These are phyloP conservation scores for Fusarium sp. DNA, from an alignment of 2,329 filamentous ascomycete genomes.

Conservation along the genomic window DNA sequence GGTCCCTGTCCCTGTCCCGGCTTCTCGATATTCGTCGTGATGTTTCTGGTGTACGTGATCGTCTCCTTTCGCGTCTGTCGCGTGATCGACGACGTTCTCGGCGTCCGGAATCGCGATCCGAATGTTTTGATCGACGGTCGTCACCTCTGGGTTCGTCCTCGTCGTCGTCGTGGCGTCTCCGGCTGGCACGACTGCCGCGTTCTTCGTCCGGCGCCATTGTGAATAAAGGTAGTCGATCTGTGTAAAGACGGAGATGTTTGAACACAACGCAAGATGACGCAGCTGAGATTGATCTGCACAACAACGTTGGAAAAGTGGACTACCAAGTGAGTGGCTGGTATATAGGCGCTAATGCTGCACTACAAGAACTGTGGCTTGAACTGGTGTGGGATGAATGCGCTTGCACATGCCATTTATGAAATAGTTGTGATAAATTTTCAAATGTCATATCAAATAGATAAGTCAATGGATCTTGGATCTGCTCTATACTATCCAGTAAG, in stretches of 20 bases:
- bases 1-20: conserved; percentile 46
- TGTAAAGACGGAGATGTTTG: conserved; percentile 1
- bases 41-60: conserved; percentile 54
- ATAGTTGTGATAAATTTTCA: conserved; percentile 35
- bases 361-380: conserved; percentile 12
- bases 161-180: conserved; percentile 42
- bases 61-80: conserved; percentile 51
- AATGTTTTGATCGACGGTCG: conserved; percentile 44
- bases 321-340: conserved; percentile 20
- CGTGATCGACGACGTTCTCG: conserved; percentile 51
- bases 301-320: conserved; percentile 23
- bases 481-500: conserved; percentile 26
- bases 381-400: conserved; percentile 25
- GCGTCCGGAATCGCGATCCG: conserved; percentile 46
- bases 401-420: conserved; percentile 29
- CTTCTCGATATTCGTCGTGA: conserved; percentile 48
- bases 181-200: conserved; percentile 27
- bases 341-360: conserved; percentile 1
- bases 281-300: conserved; percentile 33
- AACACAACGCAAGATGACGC: conserved; percentile 28
- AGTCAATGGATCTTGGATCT: conserved; percentile 24
- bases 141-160: conserved; percentile 35
- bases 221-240: not conserved
- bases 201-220: conserved; percentile 52
- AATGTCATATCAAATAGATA: conserved; percentile 38